phyloP scores from a whole-genome alignment of 768 basidiomycete species.

The Lentinula edodes region DNA sequence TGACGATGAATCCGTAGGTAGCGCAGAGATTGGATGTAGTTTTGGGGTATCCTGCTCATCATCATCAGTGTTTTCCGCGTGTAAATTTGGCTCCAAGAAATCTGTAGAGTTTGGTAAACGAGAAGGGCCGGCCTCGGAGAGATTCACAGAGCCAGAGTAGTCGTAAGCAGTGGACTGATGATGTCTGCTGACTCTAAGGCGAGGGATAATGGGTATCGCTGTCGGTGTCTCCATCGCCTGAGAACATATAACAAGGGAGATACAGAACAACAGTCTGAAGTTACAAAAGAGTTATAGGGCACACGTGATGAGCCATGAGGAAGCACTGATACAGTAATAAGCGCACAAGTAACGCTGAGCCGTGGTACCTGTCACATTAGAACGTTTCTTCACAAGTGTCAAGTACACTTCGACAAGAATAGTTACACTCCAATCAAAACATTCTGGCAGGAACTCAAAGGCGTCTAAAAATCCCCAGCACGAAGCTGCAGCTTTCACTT shows the following conservation, averaged over 20 bases:
- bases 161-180: background rate
- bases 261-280: background rate
- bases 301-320: too few relatives aligned
- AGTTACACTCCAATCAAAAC: too few relatives aligned
- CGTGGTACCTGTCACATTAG: too few relatives aligned
- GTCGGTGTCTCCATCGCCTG: background rate
- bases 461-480: too few relatives aligned
- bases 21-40: slow-evolving; percentile 15
- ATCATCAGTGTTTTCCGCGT: slow-evolving; percentile 18
- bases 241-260: background rate
- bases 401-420: too few relatives aligned
- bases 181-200: slow-evolving; percentile 10
- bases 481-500: too few relatives aligned
- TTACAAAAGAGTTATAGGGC: too few relatives aligned
- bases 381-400: too few relatives aligned
- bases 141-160: slow-evolving; percentile 7
- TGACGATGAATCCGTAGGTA: slow-evolving; percentile 12
- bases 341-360: too few relatives aligned
- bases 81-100: slow-evolving; percentile 4
- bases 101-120: slow-evolving; percentile 10
- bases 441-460: too few relatives aligned
- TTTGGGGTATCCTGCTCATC: slow-evolving; percentile 36
- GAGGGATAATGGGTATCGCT: slow-evolving; percentile 9
- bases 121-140: slow-evolving; percentile 22
- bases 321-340: too few relatives aligned